Percentiles rank a stretch among this genome's conserved stretches.
phyloP scores from a whole-genome alignment of 352 stramenopile genomes.

The Globisporangium nunn region DNA sequence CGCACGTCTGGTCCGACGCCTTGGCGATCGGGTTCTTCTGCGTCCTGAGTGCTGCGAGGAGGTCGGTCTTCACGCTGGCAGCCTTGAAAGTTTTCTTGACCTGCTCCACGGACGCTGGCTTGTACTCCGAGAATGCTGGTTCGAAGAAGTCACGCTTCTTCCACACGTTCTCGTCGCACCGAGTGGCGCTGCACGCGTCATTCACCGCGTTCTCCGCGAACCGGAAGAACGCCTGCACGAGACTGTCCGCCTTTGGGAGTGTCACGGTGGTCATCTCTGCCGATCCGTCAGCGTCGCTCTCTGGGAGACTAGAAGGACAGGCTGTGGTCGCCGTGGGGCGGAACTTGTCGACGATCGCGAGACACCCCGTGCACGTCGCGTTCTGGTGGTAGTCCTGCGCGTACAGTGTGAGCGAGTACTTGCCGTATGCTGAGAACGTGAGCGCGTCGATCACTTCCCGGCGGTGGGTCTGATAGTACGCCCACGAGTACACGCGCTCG shows the following conservation, averaged over 20 bases:
- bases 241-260: constrained; percentile 16
- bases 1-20: background rate
- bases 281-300: background rate
- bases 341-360: constrained; percentile 51
- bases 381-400: constrained; percentile 37
- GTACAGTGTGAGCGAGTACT: constrained; percentile 42
- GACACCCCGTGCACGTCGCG: constrained; percentile 39
- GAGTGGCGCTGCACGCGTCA: constrained; percentile 41
- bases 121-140: constrained; percentile 9
- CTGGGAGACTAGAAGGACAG: constrained; percentile 21
- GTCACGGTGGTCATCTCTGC: constrained; percentile 25
- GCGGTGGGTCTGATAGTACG: constrained; percentile 40
- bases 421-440: constrained; percentile 36
- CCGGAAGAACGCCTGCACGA: constrained; percentile 29
- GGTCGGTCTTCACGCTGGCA: constrained; percentile 11
- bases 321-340: constrained; percentile 30
- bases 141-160: constrained; percentile 36
- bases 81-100: constrained; percentile 25
- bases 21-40: constrained; percentile 33
- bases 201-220: constrained; percentile 38
- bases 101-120: constrained; percentile 1
- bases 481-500: constrained; percentile 27
- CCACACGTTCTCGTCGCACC: constrained; percentile 38
- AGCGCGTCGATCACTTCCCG: constrained; percentile 31
- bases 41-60: constrained; percentile 10